These are phyloP conservation scores for Aspergillus tubingensis DNA, from an alignment of 2,329 filamentous ascomycete species.

Conservation along the genomic window DNA sequence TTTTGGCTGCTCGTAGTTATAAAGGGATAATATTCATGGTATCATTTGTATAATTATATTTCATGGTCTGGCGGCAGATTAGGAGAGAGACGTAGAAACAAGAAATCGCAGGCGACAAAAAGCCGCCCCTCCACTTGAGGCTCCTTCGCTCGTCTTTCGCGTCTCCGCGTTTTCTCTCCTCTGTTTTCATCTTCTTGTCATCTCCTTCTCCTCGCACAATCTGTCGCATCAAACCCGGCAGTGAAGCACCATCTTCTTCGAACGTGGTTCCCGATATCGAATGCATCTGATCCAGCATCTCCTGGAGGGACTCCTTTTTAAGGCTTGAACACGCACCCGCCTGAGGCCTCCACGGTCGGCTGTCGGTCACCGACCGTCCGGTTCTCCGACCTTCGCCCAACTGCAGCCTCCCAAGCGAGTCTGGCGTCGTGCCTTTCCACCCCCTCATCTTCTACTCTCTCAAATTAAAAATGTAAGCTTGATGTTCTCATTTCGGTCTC, in stretches of 20 bases:
- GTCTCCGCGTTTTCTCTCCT: not conserved
- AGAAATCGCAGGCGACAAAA: not conserved
- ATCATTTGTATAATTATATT: rapidly evolving
- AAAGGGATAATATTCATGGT: not conserved
- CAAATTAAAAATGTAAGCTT: constrained; percentile 1
- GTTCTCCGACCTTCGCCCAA: constrained; percentile 5
- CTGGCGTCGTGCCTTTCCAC: not conserved
- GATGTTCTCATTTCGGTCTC: not conserved
- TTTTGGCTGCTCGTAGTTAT: too few relatives aligned
- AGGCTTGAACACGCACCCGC: not conserved
- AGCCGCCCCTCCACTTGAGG: constrained; percentile 3
- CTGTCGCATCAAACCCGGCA: not conserved
- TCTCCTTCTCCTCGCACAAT: not conserved
- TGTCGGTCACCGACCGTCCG: constrained; percentile 11
- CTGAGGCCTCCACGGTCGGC: constrained; percentile 5
- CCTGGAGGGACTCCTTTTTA: not conserved
- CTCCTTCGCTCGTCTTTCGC: constrained; percentile 1
- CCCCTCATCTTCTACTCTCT: not conserved
- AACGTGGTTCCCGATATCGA: not conserved
- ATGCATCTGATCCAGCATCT: not conserved
- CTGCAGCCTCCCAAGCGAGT: not conserved
- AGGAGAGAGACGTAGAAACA: constrained; percentile 16
- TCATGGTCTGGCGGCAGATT: not conserved
- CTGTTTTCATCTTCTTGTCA: not conserved
- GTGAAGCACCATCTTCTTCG: not conserved